These are phyloP conservation scores for Alternaria gaisen DNA, from an alignment of 2,329 filamentous ascomycete genomes.

Conservation along the genomic window DNA sequence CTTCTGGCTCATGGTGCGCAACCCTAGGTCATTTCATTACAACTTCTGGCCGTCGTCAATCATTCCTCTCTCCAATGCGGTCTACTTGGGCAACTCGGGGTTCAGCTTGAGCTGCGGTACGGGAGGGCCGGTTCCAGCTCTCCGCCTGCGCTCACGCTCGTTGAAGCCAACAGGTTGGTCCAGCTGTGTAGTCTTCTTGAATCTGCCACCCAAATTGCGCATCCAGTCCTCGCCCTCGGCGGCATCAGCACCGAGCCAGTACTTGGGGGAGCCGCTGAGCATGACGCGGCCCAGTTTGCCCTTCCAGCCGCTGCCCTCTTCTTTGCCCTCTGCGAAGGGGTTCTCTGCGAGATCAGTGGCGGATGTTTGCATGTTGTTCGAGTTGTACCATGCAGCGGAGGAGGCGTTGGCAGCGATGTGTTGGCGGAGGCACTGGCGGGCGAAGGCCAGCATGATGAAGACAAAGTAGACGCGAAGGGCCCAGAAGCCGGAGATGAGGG, in stretches of 20 bases:
- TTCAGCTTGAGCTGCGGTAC: conserved; percentile 46
- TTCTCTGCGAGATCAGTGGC: conserved; percentile 65
- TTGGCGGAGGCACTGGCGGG: conserved; percentile 77
- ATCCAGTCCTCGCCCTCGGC: conserved; percentile 73
- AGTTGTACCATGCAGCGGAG: conserved; percentile 52
- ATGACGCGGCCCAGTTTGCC: conserved; percentile 81
- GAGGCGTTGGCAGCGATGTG: conserved; percentile 64
- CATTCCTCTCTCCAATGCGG: conserved; percentile 2
- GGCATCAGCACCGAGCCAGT: conserved; percentile 80
- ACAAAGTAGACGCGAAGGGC: conserved; percentile 83
- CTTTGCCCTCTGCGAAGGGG: conserved; percentile 73
- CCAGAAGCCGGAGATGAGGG: conserved; percentile 77
- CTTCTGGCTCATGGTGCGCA: conserved; percentile 3
- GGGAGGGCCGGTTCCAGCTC: conserved; percentile 68
- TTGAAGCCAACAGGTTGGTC: conserved; percentile 56
- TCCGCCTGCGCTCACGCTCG: conserved; percentile 68
- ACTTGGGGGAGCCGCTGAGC: conserved; percentile 75
- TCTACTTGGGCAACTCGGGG: conserved; percentile 33
- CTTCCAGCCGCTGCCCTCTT: conserved; percentile 81
- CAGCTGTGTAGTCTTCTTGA: conserved; percentile 59
- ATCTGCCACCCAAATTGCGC: conserved; percentile 67
- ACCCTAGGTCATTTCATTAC: conserved; percentile 16
- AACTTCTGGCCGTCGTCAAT: conserved; percentile 15
- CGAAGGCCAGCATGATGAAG: conserved; percentile 83
- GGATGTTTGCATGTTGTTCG: conserved; percentile 49